Conservation (phyloP, 2,329 filamentous ascomycete species). For the Dendryphion nanum region DNA sequence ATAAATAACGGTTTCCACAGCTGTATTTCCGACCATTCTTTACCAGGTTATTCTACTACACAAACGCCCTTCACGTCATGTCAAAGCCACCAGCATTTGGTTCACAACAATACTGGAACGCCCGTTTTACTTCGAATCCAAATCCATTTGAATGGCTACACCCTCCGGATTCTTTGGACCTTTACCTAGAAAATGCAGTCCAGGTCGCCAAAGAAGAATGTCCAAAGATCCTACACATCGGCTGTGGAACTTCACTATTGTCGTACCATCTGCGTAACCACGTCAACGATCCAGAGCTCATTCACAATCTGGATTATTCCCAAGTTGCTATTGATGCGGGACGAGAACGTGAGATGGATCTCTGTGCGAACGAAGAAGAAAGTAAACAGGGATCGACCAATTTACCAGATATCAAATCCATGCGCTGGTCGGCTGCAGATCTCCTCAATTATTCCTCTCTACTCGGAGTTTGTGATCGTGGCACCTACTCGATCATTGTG, state of each 20-base stretch:
- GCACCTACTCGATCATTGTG: conserved; percentile 33
- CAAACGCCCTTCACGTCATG: no score
- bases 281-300: conserved; percentile 26
- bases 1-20: no score
- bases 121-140: conserved; percentile 33
- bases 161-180: conserved; percentile 27
- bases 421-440: conserved; percentile 36
- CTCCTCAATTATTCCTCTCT: conserved; percentile 36
- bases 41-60: no score
- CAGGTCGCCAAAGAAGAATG: conserved; percentile 5
- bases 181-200: conserved; percentile 24
- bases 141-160: conserved; percentile 41
- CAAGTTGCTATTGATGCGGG: conserved; percentile 34
- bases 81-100: conserved; percentile 35
- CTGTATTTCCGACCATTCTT: no score
- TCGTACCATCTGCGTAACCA: conserved; percentile 37
- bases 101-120: conserved; percentile 37
- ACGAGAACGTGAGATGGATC: conserved; percentile 25
- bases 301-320: conserved; percentile 42
- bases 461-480: conserved; percentile 17
- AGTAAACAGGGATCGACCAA: neutral
- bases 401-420: conserved; percentile 4
- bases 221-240: conserved; percentile 37
- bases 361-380: conserved; percentile 9
- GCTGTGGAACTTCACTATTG: conserved; percentile 39